Evolutionary conservation across 345 rosid genomes (phyloP), one percentile per base, ranked within the genome.

Genomic region (Arabidopsis arenosa): DNA sequence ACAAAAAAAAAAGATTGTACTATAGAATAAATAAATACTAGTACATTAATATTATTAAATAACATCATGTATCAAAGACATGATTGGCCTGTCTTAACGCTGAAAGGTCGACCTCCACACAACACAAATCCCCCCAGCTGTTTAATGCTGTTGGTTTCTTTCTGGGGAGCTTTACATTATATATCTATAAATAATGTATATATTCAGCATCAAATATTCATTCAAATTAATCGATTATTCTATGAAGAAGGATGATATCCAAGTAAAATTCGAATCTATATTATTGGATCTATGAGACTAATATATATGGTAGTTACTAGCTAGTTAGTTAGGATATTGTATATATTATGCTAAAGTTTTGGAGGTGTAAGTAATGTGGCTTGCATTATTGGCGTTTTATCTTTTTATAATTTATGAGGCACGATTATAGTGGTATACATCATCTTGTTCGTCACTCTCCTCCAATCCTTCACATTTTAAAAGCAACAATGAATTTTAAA

Each of bases 21-120:
- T 41, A 36, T 53, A 53, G 10, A 26, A 72, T 52, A 63, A 63
- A 63, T 12, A 52, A 28, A 62, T 72, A 43, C 13, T 5, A 26
- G 14, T 45, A 58, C 28, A 30, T 1, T 18, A 30, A 14, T 49
- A 59, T 30, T 49, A 51, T 40, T 13, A 41, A 8, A 51, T 41
- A 73, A 43, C 36, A 61, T 61, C 66, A 51, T 23, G 26, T 32
- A 36, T 15, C 44, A 11, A 65, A 70, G 47, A 47, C 66, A 65
- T 77, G 76, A 77, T 64, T 77, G 76, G 80, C 76, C 76, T 15
- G 57, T 64, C 61, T 71, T 18, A 47, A 77, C 61, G 48, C 54
- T 77, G 80, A 77, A 71, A 77, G 76, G 80, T 71, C 80, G 80
- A 65, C 62, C 60, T 77, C 80, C 76, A 77, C 67, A 71, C 72